phyloP scores from a whole-genome alignment of 1,284 basidiomycete genomes.

The Salmacisia buchloeana region DNA sequence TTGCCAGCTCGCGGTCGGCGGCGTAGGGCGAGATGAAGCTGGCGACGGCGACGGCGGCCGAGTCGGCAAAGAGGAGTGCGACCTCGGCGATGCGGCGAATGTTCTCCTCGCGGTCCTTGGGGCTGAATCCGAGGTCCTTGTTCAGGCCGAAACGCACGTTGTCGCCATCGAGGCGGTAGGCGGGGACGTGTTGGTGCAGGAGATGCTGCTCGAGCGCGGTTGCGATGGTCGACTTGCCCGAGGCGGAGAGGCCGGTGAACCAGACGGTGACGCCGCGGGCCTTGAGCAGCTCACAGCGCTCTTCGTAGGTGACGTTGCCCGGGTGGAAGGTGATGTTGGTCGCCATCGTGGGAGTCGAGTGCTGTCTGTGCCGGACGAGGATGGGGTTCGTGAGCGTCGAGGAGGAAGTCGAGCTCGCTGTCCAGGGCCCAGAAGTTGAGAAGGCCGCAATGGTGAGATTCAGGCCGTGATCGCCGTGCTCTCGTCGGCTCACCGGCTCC shows the following conservation, averaged over 20 bases:
- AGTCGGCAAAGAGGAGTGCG: conserved; percentile 85
- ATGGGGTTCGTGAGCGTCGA: too few relatives aligned
- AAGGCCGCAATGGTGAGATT: too few relatives aligned
- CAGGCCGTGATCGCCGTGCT: too few relatives aligned
- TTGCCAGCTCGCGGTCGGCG: conserved; percentile 76
- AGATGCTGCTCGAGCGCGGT: conserved; percentile 95
- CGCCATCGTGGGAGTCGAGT: conserved; percentile 58
- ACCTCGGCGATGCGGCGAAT: conserved; percentile 97
- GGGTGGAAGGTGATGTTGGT: conserved; percentile 82
- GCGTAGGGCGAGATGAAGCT: conserved; percentile 97
- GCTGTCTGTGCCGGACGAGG: not conserved
- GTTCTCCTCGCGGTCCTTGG: conserved; percentile 90
- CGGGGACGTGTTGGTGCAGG: conserved; percentile 74
- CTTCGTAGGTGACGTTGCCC: conserved; percentile 52
- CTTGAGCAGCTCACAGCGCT: conserved; percentile 35
- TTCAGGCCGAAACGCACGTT: conserved; percentile 95
- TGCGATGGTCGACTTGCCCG: conserved; percentile 81
- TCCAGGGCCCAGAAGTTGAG: too few relatives aligned
- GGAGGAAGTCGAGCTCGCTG: too few relatives aligned
- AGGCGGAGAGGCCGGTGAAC: conserved; percentile 39
- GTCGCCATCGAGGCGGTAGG: conserved; percentile 92
- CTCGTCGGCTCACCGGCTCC: too few relatives aligned
- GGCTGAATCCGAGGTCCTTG: conserved; percentile 96
- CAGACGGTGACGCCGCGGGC: conserved; percentile 35
- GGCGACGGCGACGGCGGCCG: conserved; percentile 77